Conservation (phyloP, 352 stramenopile genomes). For the Peronosclerospora sorghi region DNA sequence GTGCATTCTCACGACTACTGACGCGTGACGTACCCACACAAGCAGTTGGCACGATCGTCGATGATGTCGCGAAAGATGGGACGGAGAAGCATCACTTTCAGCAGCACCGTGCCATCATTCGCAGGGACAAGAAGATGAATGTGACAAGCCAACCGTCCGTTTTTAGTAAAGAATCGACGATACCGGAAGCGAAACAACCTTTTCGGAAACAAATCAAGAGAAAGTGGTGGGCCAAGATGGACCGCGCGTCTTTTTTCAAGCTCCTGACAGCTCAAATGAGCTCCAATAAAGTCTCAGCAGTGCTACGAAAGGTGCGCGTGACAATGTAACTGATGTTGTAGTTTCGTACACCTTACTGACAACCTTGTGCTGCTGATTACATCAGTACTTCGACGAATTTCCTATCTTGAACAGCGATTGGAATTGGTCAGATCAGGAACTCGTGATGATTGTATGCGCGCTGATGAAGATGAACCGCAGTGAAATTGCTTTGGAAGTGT, state of each 20-base stretch:
- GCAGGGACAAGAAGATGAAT: slow-evolving; percentile 19
- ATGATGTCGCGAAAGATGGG: neutral
- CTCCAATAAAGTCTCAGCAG: slow-evolving; percentile 35
- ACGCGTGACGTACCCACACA: neutral
- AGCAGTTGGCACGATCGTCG: neutral
- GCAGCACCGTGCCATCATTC: too few species aligned
- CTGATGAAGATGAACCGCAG: slow-evolving; percentile 69
- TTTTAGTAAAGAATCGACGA: neutral
- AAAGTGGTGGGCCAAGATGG: slow-evolving; percentile 43
- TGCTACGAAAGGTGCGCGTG: slow-evolving; percentile 32
- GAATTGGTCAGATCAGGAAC: slow-evolving; percentile 59
- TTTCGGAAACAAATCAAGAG: slow-evolving; percentile 6
- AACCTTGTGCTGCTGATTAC: neutral
- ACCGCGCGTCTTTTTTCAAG: slow-evolving; percentile 45
- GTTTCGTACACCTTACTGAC: neutral
- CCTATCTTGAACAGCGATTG: slow-evolving; percentile 50
- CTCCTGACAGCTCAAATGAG: slow-evolving; percentile 52
- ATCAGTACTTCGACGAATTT: slow-evolving; percentile 55
- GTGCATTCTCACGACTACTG: neutral
- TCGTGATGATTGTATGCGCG: slow-evolving; percentile 60
- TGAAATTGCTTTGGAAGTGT: slow-evolving; percentile 39
- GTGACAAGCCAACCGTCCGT: slow-evolving; percentile 2
- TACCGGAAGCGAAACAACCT: neutral
- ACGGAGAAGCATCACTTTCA: neutral
- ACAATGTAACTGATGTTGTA: neutral